Evolutionary conservation across 1,139 yeast genomes (phyloP), one percentile per base, ranked within the genome.

Genomic region (Eremothecium gossypii): DNA sequence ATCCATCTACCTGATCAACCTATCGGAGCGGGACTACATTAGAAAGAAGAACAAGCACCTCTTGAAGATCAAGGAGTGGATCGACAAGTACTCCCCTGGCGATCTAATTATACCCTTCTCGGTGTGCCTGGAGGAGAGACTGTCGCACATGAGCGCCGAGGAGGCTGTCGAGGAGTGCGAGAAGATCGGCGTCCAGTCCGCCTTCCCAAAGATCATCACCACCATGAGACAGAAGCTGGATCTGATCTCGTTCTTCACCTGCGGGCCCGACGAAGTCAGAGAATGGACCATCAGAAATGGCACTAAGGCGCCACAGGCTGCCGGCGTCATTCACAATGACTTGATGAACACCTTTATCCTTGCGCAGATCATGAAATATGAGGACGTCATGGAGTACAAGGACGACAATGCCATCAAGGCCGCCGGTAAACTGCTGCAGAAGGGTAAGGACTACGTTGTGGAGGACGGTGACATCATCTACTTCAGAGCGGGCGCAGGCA

Each of bases 41-140:
- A 84, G 98, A 74, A 91, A 89, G 79, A 91, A 91, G 84, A 91
- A 93, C 76, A 91, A 91, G 81, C 83, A 86, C 67, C 74, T 91
- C 66, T 69, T 83, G 49, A 79, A 74, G 64, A 89, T 91, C 67
- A 91, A 91, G 73, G 89, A 89, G 73, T 91, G 99, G 99, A 84
- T 93, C 60, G 97, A 93, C 69, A 70, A 72, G 56, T 73, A 77
- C 73, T 89, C 96, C 42, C 93, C 96, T 51, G 97, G 97, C 59
- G 99, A 91, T 67, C 65, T 82, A 51, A 84, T 91, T 61, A 86
- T 91, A 54, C 99, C 99, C 63, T 76, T 91, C 65, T 83, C 95
- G 41, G 96, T 91, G 44, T 82, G 82, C 49, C 75, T 86, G 54
- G 99, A 91, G 74, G 96, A 89, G 69, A 85, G 84, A 67, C 76